Percentiles rank a stretch among this genome's conserved stretches.
Evolutionary conservation across 331 rosid species (phyloP).

Genomic region (Malus hybrid): DNA sequence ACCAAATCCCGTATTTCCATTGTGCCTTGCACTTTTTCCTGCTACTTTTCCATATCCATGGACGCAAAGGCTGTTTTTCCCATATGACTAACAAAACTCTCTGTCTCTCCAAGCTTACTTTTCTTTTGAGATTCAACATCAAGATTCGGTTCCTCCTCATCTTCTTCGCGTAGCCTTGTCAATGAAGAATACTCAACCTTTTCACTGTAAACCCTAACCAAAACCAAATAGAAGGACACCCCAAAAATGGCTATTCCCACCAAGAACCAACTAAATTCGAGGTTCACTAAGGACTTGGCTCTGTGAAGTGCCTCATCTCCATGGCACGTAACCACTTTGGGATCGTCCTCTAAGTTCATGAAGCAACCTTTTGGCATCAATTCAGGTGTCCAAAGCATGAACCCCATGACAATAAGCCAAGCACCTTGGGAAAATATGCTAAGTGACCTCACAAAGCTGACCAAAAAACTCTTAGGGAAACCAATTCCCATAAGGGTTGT

Average conservation of each 20-base stretch:
- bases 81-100: slow-evolving; percentile 6
- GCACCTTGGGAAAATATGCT: slow-evolving; percentile 62
- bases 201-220: slow-evolving; percentile 25
- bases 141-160: slow-evolving; percentile 19
- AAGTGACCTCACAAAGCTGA: slow-evolving; percentile 53
- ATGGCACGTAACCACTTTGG: slow-evolving; percentile 35
- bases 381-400: slow-evolving; percentile 58
- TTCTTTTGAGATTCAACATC: slow-evolving; percentile 44
- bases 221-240: slow-evolving; percentile 35
- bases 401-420: slow-evolving; percentile 67
- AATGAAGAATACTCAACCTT: slow-evolving; percentile 43
- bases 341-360: slow-evolving; percentile 41
- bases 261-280: slow-evolving; percentile 67
- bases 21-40: background rate
- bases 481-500: slow-evolving; percentile 63
- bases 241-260: slow-evolving; percentile 38
- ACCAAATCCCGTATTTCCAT: background rate
- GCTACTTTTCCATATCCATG: slow-evolving; percentile 8
- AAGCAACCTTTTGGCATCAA: slow-evolving; percentile 57
- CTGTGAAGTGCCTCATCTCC: slow-evolving; percentile 45
- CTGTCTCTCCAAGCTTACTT: slow-evolving; percentile 2
- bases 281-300: slow-evolving; percentile 52
- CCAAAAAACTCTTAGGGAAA: slow-evolving; percentile 46
- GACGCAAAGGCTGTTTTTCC: slow-evolving; percentile 1
- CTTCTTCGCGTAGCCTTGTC: slow-evolving; percentile 26